phyloP scores from a whole-genome alignment of 2,329 filamentous ascomycete genomes.

The Stagonosporopsis chrysanthemi region DNA sequence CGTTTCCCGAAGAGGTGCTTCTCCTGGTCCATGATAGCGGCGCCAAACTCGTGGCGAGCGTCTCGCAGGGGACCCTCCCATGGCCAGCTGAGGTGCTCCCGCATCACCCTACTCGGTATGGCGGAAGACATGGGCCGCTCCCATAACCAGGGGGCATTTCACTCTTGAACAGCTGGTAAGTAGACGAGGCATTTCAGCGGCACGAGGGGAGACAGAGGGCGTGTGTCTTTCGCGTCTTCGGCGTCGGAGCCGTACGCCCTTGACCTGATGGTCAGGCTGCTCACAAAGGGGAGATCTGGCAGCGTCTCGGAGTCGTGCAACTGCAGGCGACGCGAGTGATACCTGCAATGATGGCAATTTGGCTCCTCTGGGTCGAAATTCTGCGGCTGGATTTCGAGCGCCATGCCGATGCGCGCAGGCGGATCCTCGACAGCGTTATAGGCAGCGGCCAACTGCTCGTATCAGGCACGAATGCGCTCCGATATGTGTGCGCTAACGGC shows the following conservation, averaged over 20 bases:
- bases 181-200: conserved; percentile 23
- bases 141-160: conserved; percentile 21
- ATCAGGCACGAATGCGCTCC: conserved; percentile 18
- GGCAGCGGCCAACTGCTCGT: conserved; percentile 14
- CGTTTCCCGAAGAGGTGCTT: conserved; percentile 18
- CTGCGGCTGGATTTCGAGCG: conserved; percentile 15
- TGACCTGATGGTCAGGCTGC: conserved; percentile 12
- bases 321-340: conserved; percentile 22
- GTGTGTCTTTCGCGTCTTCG: conserved; percentile 19
- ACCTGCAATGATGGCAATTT: conserved; percentile 16
- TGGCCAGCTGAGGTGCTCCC: conserved; percentile 20
- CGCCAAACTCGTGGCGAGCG: conserved; percentile 23
- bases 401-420: conserved; percentile 17
- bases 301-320: conserved; percentile 17
- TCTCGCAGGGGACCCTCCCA: conserved; percentile 23
- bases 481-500: conserved; percentile 19
- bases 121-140: conserved; percentile 20
- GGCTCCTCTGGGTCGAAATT: conserved; percentile 14
- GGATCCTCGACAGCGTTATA: conserved; percentile 10
- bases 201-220: conserved; percentile 23
- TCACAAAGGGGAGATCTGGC: conserved; percentile 21
- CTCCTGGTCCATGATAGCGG: conserved; percentile 21
- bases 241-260: neutral
- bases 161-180: conserved; percentile 15
- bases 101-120: conserved; percentile 20